Evolutionary conservation across 108 stramenopile genomes (phyloP), one percentile per base, ranked within the genome.

Genomic region (Cyclotella sp.): DNA sequence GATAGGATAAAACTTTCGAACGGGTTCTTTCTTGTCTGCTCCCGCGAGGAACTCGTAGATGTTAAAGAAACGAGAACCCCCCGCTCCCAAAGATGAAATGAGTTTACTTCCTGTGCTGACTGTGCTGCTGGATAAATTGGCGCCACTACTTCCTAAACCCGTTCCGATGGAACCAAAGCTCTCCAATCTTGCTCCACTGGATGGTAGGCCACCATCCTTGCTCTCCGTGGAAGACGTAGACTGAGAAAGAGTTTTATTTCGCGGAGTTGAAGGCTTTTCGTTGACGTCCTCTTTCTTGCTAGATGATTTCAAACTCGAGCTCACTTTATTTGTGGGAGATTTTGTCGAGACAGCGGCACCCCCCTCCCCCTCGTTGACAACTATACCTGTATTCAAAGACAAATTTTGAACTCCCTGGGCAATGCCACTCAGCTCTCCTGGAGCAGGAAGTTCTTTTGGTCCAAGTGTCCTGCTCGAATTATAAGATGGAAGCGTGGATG

Each of bases 41-140:
- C 92, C 95, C 2, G 92, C 78, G 44, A 95, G 70, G 70, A 82
- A 93, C 40, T 92, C 95, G 70, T 89, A 95, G 12, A 91, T 90
- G 71, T 95, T 93, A 65, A 95, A 95, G 63, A 76, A 72, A 7
- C 44, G 29, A n/a, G 71, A 0, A 19, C 19, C 34, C 34, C 34
- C 34, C 34, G 34, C 34, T 21, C 52, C 46, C 26, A 61, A 39
- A 6, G 40, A 43, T 19, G 46, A 34, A 7, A 9, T 27, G 62
- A 18, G 15, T 51, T 69, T 59, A 21, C 41, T 51, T 10, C 11
- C 10, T 10, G 18, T 26, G 58, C 27, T 45, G 60, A 34, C 39
- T 71, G 55, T 61, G 34, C 49, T 55, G 64, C 34, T 34, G 2
- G 34, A 34, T 34, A 30, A 29, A 68, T 34, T 76, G 67, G 51